Evolutionary conservation across 805 yeast genomes (phyloP).

Genomic region (Candida ascalaphidarum): DNA sequence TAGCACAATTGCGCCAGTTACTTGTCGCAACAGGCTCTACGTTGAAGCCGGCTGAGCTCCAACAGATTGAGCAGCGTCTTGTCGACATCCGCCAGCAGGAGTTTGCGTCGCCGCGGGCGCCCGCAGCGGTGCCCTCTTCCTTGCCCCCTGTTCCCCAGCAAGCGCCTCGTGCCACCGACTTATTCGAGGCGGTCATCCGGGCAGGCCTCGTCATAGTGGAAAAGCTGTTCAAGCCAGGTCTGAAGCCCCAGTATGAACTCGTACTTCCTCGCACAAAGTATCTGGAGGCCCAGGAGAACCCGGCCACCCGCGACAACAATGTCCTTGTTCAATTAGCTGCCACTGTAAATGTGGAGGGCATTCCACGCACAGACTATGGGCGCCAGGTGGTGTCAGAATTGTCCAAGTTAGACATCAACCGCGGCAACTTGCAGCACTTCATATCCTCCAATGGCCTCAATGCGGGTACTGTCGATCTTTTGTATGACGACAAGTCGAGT

Average conservation of each 20-base stretch:
- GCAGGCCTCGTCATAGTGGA: constrained; percentile 32
- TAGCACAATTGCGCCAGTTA: constrained; percentile 34
- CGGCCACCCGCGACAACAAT: constrained; percentile 1
- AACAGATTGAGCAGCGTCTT: constrained; percentile 29
- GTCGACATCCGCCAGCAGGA: constrained; percentile 28
- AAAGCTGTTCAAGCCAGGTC: constrained; percentile 32
- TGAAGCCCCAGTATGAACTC: constrained; percentile 23
- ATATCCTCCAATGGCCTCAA: constrained; percentile 28
- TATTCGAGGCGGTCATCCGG: constrained; percentile 25
- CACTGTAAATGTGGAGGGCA: constrained; percentile 3
- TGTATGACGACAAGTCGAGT: constrained; percentile 56
- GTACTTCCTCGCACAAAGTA: constrained; percentile 24
- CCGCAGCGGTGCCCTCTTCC: constrained; percentile 8
- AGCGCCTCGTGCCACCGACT: constrained; percentile 11
- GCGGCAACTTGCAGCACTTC: constrained; percentile 23
- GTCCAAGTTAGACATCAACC: constrained; percentile 11
- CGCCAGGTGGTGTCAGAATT: constrained; percentile 24
- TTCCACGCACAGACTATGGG: constrained; percentile 10
- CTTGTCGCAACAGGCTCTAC: constrained; percentile 28
- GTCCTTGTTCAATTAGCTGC: constrained; percentile 6
- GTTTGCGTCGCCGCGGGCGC: constrained; percentile 2
- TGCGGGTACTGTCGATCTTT: constrained; percentile 20
- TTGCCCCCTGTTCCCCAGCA: constrained; percentile 2
- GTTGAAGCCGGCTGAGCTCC: constrained; percentile 25
- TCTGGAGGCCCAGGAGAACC: too few species aligned